Conservation (phyloP, 2,329 filamentous ascomycete genomes). For the Cryphonectria radicalis region DNA sequence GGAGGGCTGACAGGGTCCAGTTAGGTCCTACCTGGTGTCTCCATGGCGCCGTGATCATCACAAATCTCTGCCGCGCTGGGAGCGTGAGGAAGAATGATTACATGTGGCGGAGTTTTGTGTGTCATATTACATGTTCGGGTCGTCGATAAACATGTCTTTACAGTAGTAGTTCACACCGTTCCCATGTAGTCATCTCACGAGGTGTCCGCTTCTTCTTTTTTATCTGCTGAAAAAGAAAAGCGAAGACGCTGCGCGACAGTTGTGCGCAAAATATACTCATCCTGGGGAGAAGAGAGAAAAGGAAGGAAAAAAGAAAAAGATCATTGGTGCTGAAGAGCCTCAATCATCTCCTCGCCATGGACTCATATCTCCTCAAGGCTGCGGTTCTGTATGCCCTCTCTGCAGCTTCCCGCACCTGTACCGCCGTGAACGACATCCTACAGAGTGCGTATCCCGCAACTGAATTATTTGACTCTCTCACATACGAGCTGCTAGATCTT, state of each 20-base stretch:
- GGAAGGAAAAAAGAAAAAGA: no score
- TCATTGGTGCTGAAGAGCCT: neutral
- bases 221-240: neutral
- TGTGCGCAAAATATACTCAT: neutral
- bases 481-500: conserved; percentile 27
- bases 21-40: neutral
- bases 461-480: conserved; percentile 20
- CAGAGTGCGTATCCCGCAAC: conserved; percentile 14
- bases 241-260: no score
- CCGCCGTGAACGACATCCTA: conserved; percentile 20
- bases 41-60: neutral
- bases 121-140: conserved; percentile 1
- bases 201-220: neutral
- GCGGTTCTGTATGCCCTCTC: conserved; percentile 23
- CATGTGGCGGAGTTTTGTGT: neutral
- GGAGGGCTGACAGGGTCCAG: neutral
- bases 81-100: neutral
- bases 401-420: conserved; percentile 17
- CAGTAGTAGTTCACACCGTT: neutral
- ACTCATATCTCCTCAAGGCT: conserved; percentile 22
- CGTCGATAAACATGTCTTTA: neutral
- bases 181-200: neutral
- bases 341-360: conserved; percentile 8
- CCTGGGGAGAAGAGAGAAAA: no score
- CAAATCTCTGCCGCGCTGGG: neutral